A percentile compares a stretch with the other conserved stretches of the same genome.
These are phyloP conservation scores for Sphagnum tenellum DNA, from an alignment of 225 moss, liverwort and hornwort species.

Conservation along the genomic window DNA sequence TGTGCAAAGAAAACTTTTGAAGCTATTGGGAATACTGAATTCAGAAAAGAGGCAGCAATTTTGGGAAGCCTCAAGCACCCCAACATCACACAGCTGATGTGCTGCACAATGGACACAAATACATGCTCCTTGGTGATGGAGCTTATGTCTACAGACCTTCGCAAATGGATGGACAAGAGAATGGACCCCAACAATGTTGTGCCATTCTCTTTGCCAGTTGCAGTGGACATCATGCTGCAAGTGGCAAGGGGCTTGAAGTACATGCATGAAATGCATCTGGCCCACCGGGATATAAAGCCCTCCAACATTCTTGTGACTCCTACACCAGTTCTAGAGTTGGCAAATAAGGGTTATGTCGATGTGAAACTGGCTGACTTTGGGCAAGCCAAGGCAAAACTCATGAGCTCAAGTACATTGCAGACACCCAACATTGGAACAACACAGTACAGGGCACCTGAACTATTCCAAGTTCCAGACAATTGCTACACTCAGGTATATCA, in stretches of 20 bases:
- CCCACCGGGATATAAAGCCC: too few relatives aligned
- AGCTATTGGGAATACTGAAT: background rate
- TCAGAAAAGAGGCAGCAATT: conserved; percentile 8
- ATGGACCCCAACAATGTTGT: too few relatives aligned
- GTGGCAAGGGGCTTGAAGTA: too few relatives aligned
- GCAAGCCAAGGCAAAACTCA: background rate
- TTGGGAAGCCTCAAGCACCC: background rate
- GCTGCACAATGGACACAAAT: background rate
- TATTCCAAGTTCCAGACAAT: background rate
- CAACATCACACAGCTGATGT: background rate
- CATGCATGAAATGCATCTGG: background rate
- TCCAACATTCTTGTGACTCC: too few relatives aligned
- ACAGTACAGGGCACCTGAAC: conserved; percentile 1
- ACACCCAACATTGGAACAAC: background rate
- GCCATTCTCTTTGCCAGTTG: too few relatives aligned
- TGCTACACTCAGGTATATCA: background rate
- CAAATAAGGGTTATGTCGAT: background rate
- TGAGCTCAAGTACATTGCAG: background rate
- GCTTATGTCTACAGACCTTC: conserved; percentile 1
- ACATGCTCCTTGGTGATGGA: background rate
- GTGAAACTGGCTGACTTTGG: conserved; percentile 3
- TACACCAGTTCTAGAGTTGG: background rate
- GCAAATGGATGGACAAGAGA: background rate
- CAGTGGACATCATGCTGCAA: too few relatives aligned
- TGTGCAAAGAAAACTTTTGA: too few relatives aligned